Base-by-base conservation (phyloP, 768 basidiomycete species). In the Russula dissimulans region DNA sequence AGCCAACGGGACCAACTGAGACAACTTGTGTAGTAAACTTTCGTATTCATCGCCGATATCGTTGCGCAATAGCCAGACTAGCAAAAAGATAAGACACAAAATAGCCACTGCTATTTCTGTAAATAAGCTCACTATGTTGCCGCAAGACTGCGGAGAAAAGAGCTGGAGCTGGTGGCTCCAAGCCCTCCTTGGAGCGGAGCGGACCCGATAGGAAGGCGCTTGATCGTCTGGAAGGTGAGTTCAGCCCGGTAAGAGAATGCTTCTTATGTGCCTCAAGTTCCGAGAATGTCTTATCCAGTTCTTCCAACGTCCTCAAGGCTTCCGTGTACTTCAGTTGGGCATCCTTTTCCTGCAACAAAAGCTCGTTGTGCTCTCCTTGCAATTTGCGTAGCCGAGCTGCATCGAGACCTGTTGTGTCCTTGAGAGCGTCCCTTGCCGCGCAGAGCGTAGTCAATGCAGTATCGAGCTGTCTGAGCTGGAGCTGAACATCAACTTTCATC, bases 51-150 rank as follows among this genome's bases (percentile, higher is more conserved):
- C 78, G 38, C 76, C 77, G 31, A 75, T 73, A 17, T 83, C 79
- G 63, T 86, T 77, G 17, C 86, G 81, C 14, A 84, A 69, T 11
- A 86, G 70, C 82, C 86, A 89, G 43, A 89, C 88, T 88, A 55
- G 18, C 31, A 3, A 3, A 14, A 14, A 32, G 49, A 62, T 55
- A 69, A 38, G 22, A 65, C 38, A 26, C 26, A 47, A 38, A 32
- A 22, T 36, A 17, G 38, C 22, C 46, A 41, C 31, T 45, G 11
- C 18, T 42, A 57, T 31, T 38, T 14, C 34, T 34, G 42, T 15
- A 8, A 8, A 18, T 26, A n/a, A 14, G 73, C 86, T 68, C 63
- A 91, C 90, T 82, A 62, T 84, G 84, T 67, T 84, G 84, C 39
- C 83, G 78, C 51, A 91, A 72, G 43, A 91, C 75, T 3, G 78